Conservation (phyloP, 805 yeast genomes). For the Cyberlindnera subsufficiens region DNA sequence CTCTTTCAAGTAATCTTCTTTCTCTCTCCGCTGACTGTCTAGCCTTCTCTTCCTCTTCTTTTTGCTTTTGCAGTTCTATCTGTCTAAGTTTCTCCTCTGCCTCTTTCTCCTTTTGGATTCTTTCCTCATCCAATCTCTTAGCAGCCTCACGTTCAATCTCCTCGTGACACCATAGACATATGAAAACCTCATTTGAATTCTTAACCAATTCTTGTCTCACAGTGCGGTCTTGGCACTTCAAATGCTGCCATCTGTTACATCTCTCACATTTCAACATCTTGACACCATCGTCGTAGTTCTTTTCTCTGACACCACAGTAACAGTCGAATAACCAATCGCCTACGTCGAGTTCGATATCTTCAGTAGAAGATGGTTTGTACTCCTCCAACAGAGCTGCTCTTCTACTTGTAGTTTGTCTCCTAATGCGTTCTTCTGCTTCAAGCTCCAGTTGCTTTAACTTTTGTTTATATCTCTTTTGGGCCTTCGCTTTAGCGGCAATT, state of each 20-base stretch:
- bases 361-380: slow-evolving; percentile 11
- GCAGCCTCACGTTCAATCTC: slow-evolving; percentile 20
- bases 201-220: slow-evolving; percentile 23
- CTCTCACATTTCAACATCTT: slow-evolving; percentile 30
- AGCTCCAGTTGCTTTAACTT: slow-evolving; percentile 17
- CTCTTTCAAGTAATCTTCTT: slow-evolving; percentile 15
- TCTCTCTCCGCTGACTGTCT: slow-evolving; percentile 15
- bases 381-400: slow-evolving; percentile 24
- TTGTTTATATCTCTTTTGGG: slow-evolving; percentile 25
- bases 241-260: slow-evolving; percentile 34
- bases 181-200: slow-evolving; percentile 21
- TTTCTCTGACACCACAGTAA: slow-evolving; percentile 28
- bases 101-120: slow-evolving; percentile 13
- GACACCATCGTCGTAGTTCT: slow-evolving; percentile 31
- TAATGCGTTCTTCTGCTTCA: slow-evolving; percentile 22
- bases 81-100: slow-evolving; percentile 19
- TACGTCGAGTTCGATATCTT: slow-evolving; percentile 27
- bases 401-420: slow-evolving; percentile 16
- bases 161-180: slow-evolving; percentile 24
- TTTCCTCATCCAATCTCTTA: slow-evolving; percentile 18
- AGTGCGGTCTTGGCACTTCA: slow-evolving; percentile 27
- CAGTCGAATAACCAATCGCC: slow-evolving; percentile 34
- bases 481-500: slow-evolving; percentile 39
- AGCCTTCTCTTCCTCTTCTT: slow-evolving; percentile 17
- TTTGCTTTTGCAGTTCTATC: slow-evolving; percentile 15